Base-by-base conservation (phyloP, 1,284 basidiomycete genomes). In the Leccinum solheimii region DNA sequence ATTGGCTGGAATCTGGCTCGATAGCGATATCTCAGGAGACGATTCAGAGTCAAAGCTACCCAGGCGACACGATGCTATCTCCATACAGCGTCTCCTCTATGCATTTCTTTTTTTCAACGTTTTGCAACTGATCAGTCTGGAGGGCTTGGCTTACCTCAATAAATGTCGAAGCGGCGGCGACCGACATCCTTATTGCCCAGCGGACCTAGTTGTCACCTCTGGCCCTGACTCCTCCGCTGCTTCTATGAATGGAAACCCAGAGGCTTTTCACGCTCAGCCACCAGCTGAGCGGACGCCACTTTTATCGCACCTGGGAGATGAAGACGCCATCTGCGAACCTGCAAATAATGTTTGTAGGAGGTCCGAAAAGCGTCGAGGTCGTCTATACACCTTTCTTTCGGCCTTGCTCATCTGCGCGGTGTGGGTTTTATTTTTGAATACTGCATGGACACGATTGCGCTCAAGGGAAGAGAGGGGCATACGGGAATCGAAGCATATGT, bases 351-450 rank as follows among this genome's bases (percentile, higher is more conserved):
- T 76, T 69, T 64, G 61, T 68, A 62, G 68, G 76, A 59, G 65
- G 74, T 62, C 76, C 30, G 79, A 80, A 78, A 81, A 73, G 63
- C 72, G 76, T 62, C 76, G 87, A 56, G 89, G 88, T 5, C 68
- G 77, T 63, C 30, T 83, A 1, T 87, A 85, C 64, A 79, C 81
- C 19, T 65, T 75, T 43, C 64, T 83, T 38, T 80, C 79, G 50
- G 77, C 72, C 8, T 63, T 68, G 2, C 72, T 87, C 45, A 81
- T 91, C 10, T 70, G 80, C 8, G 74, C 74, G 49, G 84, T 87
- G 3, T 92, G 90, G 90, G 68, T 82, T 55, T 74, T 91, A 64
- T 91, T 91, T 73, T 76, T 92, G 67, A 78, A 72, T 14, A 87
- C 84, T 10, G 88, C 86, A 1, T 86, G 80, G 79, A 69, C 81